phyloP scores from a whole-genome alignment of 352 stramenopile species.

The Stephanocyclus meneghinianus region DNA sequence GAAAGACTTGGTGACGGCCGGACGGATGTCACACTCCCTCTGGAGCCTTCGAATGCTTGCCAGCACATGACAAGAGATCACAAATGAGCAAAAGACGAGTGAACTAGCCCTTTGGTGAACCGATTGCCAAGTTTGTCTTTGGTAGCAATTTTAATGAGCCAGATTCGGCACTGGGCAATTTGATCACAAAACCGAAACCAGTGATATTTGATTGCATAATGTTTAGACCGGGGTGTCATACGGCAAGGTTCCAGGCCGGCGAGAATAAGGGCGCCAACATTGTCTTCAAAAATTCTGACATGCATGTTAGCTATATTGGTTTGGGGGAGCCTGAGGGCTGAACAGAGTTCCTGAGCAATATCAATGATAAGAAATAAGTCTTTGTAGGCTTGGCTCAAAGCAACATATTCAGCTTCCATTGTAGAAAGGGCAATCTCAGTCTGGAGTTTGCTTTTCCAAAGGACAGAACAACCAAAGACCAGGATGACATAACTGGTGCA shows the following conservation, averaged over 20 bases:
- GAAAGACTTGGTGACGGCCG: no score
- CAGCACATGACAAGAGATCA: constrained; percentile 4
- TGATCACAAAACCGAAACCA: constrained; percentile 11
- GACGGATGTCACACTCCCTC: not conserved
- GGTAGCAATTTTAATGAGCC: constrained; percentile 4
- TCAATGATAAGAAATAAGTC: constrained; percentile 9
- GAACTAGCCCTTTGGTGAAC: not conserved
- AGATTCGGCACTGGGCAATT: not conserved
- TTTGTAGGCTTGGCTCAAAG: not conserved
- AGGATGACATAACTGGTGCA: constrained; percentile 4
- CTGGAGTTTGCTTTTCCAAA: constrained; percentile 55
- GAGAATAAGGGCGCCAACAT: constrained; percentile 3
- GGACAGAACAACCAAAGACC: constrained; percentile 24
- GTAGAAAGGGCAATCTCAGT: constrained; percentile 41
- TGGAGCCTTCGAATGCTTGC: not conserved
- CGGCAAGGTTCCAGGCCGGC: not conserved
- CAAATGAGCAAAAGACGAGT: not conserved
- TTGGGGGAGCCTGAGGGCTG: not conserved
- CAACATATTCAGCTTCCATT: constrained; percentile 27
- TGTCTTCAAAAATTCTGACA: not conserved
- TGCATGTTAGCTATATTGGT: not conserved
- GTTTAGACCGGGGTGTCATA: constrained; percentile 4
- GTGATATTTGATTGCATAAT: constrained; percentile 31
- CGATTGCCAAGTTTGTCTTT: constrained; percentile 1
- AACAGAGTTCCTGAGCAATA: not conserved